Base-by-base conservation (phyloP, 2,329 filamentous ascomycete genomes). In the Rhynchosporium secalis region DNA sequence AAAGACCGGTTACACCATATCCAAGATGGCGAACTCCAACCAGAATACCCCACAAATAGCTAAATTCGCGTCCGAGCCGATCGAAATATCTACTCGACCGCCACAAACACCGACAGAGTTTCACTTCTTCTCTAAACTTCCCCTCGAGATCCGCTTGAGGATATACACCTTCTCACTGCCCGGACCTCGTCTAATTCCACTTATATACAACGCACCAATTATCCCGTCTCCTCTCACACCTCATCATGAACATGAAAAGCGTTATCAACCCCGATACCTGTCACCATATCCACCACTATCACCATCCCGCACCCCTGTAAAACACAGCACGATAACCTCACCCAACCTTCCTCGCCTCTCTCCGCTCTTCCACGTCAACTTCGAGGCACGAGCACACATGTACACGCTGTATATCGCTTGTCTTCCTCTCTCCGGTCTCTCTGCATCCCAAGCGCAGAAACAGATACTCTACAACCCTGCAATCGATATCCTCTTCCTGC, bases 161-260 rank as follows among this genome's bases (percentile, higher is more conserved):
- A 71, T 71, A n/a, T 70, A 65, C 56, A 47, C 56, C 6, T 36
- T 63, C 60, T 62, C 62, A 26, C 62, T 70, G 12, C 66, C 69
- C 6, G 3, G 10, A 6, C 56, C 68, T 4, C 62, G 68, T 13
- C 47, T 69, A 1, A 60, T 68, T 9, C 64, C 65, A 10, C 43
- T 69, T 28, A 13, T 49, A 15, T 65, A 64, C 55, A 61, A 56
- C 31, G 55, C 59, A 43, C 52, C 41, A 13, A 31, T 26, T 28
- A 40, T 40, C 26, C 36, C 49, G 29, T 20, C 43, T 47, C 38
- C 20, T 47, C 20, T 8, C 29, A 6, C 29, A 51, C 28, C 48
- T 43, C 48, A 48, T 33, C 20, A 46, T 36, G 20, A 43, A 36
- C 36, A 38, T 49, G 47, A 36, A 33, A 40, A 47, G 9, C 48